Conservation (phyloP, 202 grass and related monocot species). For the Zizania palustris region DNA sequence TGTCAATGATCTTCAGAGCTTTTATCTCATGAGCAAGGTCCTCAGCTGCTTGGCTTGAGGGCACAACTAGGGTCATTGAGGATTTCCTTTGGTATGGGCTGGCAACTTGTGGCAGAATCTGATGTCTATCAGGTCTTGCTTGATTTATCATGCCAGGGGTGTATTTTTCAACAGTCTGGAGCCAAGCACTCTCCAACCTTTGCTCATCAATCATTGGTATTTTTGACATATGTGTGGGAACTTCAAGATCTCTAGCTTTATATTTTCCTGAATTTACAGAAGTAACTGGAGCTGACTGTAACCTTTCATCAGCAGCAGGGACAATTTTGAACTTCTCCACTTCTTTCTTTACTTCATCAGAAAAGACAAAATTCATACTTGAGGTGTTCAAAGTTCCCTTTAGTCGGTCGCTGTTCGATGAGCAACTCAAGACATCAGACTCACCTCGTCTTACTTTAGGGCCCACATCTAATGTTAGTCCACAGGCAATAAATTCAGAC, state of each 20-base stretch:
- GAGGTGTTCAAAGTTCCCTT: constrained; percentile 35
- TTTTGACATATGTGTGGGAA: constrained; percentile 23
- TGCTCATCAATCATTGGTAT: constrained; percentile 48
- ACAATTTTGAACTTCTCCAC: constrained; percentile 26
- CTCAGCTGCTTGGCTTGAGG: constrained; percentile 48
- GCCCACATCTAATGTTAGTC: constrained; percentile 27
- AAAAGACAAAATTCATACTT: constrained; percentile 51
- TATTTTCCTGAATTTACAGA: constrained; percentile 40
- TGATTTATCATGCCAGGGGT: constrained; percentile 45
- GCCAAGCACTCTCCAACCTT: constrained; percentile 75
- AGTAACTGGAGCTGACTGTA: constrained; percentile 20
- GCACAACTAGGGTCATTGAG: constrained; percentile 24
- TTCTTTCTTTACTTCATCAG: constrained; percentile 48
- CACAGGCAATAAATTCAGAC: constrained; percentile 34
- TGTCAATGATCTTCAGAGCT: constrained; percentile 60
- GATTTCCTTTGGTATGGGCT: constrained; percentile 38
- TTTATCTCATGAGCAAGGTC: constrained; percentile 66
- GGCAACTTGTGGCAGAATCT: constrained; percentile 58
- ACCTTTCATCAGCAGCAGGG: constrained; percentile 30
- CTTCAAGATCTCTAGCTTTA: constrained; percentile 28
- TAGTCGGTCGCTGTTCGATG: constrained; percentile 35
- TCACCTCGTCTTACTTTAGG: constrained; percentile 42
- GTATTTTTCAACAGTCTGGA: constrained; percentile 62
- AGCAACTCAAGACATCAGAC: constrained; percentile 40
- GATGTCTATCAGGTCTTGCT: constrained; percentile 56